Conservation (phyloP, 1,284 basidiomycete species). For the Phylloporus gajari region DNA sequence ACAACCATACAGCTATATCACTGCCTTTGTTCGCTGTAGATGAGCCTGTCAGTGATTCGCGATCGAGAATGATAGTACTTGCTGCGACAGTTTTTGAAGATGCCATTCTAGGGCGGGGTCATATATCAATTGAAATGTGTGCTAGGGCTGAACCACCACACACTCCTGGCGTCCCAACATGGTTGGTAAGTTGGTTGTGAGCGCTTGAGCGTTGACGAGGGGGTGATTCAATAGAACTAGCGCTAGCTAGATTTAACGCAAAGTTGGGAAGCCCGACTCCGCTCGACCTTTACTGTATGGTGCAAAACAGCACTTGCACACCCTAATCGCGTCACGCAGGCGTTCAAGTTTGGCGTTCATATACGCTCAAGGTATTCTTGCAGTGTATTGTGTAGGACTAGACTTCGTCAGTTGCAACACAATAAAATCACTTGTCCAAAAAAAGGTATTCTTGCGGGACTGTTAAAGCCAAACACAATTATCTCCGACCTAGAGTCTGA, state of each 20-base stretch:
- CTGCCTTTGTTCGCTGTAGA: slow-evolving; percentile 82
- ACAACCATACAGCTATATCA: slow-evolving; percentile 98
- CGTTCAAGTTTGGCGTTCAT: slow-evolving; percentile 76
- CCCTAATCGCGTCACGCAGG: too few species aligned
- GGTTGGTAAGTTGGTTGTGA: slow-evolving; percentile 46
- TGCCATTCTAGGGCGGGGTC: slow-evolving; percentile 81
- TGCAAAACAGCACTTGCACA: too few species aligned
- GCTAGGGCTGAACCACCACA: slow-evolving; percentile 99
- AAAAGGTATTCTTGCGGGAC: slow-evolving; percentile 83
- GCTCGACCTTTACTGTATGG: too few species aligned
- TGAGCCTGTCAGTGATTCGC: slow-evolving; percentile 26
- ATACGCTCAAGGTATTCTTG: slow-evolving; percentile 93
- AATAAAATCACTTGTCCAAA: too few species aligned
- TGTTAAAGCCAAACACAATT: slow-evolving; percentile 91
- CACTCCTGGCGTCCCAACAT: slow-evolving; percentile 93
- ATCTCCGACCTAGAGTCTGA: slow-evolving; percentile 96
- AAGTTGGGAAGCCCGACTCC: too few species aligned
- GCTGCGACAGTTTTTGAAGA: slow-evolving; percentile 96
- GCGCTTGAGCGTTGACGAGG: slow-evolving; percentile 24
- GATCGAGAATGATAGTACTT: slow-evolving; percentile 52
- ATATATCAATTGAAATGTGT: slow-evolving; percentile 48
- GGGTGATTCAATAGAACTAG: not conserved
- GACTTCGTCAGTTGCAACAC: too few species aligned
- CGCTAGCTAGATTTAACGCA: too few species aligned
- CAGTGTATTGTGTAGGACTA: slow-evolving; percentile 34